Evolutionary conservation across 2,329 filamentous ascomycete genomes (phyloP).

Genomic region (Ophiobolus disseminans): DNA sequence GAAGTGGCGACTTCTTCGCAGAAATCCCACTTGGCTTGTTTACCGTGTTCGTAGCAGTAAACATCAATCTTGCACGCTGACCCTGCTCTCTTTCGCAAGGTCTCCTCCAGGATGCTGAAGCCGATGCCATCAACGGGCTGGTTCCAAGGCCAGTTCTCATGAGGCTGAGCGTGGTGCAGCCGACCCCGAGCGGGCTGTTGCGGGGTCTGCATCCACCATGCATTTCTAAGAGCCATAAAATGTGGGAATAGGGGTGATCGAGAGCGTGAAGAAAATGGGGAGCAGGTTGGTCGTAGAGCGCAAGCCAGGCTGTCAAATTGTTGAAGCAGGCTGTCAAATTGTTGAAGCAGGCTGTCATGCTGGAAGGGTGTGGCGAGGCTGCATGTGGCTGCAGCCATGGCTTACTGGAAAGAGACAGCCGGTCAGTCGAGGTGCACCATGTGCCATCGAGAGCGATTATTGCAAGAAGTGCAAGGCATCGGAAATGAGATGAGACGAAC

Average conservation of each 20-base stretch:
- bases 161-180: not conserved
- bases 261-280: too few relatives aligned
- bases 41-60: not conserved
- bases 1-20: not conserved
- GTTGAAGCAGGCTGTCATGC: too few relatives aligned
- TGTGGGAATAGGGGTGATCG: not conserved
- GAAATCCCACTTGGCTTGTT: not conserved
- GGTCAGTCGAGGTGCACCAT: too few relatives aligned
- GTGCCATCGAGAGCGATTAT: too few relatives aligned
- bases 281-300: too few relatives aligned
- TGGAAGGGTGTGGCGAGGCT: too few relatives aligned
- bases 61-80: slow-evolving; percentile 2
- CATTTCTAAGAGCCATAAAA: slow-evolving; percentile 9
- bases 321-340: too few relatives aligned
- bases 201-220: slow-evolving; percentile 9
- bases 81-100: not conserved
- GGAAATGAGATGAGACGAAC: too few relatives aligned
- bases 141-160: slow-evolving; percentile 5
- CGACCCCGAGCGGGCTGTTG: not conserved
- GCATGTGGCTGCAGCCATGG: too few relatives aligned
- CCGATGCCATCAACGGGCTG: not conserved
- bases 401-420: too few relatives aligned
- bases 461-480: too few relatives aligned
- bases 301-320: too few relatives aligned
- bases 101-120: slow-evolving; percentile 1